Conservation (phyloP, 176 grass and related monocot genomes). For the Poa annua region DNA sequence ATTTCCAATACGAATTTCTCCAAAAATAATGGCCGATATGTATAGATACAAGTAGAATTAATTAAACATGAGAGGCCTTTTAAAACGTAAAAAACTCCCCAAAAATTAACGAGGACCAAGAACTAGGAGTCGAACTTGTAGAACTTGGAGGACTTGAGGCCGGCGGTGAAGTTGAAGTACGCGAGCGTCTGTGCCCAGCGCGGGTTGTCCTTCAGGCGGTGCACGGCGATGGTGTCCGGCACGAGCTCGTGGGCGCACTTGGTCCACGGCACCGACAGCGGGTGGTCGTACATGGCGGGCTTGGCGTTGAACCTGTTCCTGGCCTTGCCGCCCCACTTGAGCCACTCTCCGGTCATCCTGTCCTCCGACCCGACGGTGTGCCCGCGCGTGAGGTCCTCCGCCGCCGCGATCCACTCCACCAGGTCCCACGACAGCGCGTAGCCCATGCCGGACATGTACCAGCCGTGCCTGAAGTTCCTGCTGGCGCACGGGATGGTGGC, state of each 20-base stretch:
- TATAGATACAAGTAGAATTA: not conserved
- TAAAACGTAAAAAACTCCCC: constrained; percentile 2
- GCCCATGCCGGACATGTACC: constrained; percentile 77
- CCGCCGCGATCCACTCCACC: constrained; percentile 60
- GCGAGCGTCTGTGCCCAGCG: constrained; percentile 61
- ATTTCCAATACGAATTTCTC: not conserved
- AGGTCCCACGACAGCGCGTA: constrained; percentile 88
- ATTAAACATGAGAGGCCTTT: not conserved
- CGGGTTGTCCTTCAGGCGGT: constrained; percentile 67
- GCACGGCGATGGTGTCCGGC: constrained; percentile 73
- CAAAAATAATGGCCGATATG: not conserved
- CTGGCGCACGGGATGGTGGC: constrained; percentile 57
- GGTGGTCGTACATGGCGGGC: constrained; percentile 84
- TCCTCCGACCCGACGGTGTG: constrained; percentile 65
- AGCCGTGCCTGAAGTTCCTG: constrained; percentile 40
- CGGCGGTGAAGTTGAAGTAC: constrained; percentile 73
- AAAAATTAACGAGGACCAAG: not conserved
- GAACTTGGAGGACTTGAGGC: constrained; percentile 51
- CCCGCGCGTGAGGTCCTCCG: constrained; percentile 20
- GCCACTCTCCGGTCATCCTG: constrained; percentile 64
- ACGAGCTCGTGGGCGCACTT: constrained; percentile 55
- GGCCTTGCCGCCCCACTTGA: constrained; percentile 46
- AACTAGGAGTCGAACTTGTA: constrained; percentile 45
- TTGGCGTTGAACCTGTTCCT: constrained; percentile 73
- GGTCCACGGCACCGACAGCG: constrained; percentile 45